A percentile compares a stretch with the other conserved stretches of the same genome.
phyloP scores from a whole-genome alignment of 441 rosid genomes.

The Eutrema salsugineum region DNA sequence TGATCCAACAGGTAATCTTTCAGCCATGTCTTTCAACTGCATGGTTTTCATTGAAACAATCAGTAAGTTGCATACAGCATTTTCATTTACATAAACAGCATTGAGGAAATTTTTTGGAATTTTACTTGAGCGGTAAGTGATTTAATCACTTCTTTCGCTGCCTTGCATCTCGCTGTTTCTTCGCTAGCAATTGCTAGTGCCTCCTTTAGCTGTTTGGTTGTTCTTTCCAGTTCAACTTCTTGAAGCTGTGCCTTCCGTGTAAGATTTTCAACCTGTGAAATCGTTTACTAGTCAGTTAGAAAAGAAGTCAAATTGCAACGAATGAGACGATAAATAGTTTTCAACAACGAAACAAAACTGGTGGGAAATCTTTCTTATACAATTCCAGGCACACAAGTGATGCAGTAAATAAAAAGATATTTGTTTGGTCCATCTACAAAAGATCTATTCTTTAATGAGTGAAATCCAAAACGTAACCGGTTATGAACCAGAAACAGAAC shows the following conservation, averaged over 20 bases:
- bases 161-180: constrained; percentile 95
- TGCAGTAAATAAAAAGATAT: too few relatives aligned
- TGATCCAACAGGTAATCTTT: constrained; percentile 75
- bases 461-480: neutral
- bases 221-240: constrained; percentile 88
- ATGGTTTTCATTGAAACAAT: constrained; percentile 9
- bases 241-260: constrained; percentile 77
- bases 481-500: neutral
- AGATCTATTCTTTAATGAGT: neutral
- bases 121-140: constrained; percentile 89
- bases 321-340: neutral
- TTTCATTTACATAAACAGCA: neutral
- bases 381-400: neutral
- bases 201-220: constrained; percentile 85
- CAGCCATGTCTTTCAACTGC: constrained; percentile 91
- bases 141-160: constrained; percentile 96
- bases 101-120: neutral
- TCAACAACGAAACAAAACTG: neutral
- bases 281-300: constrained; percentile 13
- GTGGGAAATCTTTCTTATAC: neutral
- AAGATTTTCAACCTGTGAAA: constrained; percentile 78
- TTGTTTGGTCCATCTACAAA: neutral
- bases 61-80: neutral
- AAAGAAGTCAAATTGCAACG: neutral
- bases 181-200: constrained; percentile 83